Percentiles rank a stretch among this genome's conserved stretches.
phyloP scores from a whole-genome alignment of 352 stramenopile species.

The Globisporangium heterothallicum region DNA sequence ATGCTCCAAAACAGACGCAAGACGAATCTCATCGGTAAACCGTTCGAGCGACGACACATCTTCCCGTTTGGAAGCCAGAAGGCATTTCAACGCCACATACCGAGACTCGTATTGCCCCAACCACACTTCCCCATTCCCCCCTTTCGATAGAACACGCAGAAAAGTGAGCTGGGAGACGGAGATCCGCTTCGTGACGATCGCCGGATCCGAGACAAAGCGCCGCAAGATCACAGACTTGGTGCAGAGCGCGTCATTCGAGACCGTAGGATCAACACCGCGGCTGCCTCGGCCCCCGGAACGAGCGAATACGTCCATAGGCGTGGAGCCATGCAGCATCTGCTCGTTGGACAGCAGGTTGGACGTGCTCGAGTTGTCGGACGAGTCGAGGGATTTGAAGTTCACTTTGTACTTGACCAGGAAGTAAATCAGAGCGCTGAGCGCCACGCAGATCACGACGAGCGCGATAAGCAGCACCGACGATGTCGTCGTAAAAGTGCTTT shows the following conservation, averaged over 20 bases:
- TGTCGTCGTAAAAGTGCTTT: conserved; percentile 44
- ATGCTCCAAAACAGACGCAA: conserved; percentile 72
- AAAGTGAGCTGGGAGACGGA: conserved; percentile 73
- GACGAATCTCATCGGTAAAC: conserved; percentile 79
- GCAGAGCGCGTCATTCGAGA: conserved; percentile 69
- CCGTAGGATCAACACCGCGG: conserved; percentile 32
- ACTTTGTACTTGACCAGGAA: conserved; percentile 42
- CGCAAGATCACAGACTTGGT: conserved; percentile 44
- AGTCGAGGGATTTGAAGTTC: conserved; percentile 24
- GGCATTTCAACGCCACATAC: conserved; percentile 76
- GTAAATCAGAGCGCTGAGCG: conserved; percentile 33
- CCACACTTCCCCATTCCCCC: conserved; percentile 78
- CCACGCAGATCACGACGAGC: conserved; percentile 29
- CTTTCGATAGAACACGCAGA: conserved; percentile 61
- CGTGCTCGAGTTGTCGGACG: conserved; percentile 26
- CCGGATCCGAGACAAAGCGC: conserved; percentile 60
- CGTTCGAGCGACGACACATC: conserved; percentile 58
- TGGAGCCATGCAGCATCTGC: conserved; percentile 12
- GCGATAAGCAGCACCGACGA: conserved; percentile 45
- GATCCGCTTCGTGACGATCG: conserved; percentile 70
- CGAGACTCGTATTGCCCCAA: conserved; percentile 67
- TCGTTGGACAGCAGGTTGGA: conserved; percentile 25
- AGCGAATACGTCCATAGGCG: conserved; percentile 48
- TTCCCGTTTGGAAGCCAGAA: conserved; percentile 58
- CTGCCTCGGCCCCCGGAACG: conserved; percentile 20